Evolutionary conservation across 495 filamentous ascomycete species (phyloP).

Genomic region (Aspergillus funiculosus): DNA sequence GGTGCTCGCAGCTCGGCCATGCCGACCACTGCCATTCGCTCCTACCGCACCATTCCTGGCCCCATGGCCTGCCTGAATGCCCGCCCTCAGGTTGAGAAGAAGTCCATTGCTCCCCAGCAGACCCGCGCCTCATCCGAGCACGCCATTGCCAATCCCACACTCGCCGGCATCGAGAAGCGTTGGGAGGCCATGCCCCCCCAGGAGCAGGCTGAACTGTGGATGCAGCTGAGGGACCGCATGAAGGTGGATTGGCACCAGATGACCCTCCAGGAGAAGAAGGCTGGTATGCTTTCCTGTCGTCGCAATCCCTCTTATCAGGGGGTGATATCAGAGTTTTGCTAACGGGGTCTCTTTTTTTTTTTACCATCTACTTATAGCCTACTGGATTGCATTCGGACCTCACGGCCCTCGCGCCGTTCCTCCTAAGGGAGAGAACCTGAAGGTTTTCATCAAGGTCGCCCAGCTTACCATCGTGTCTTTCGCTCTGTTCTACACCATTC

Average conservation of each 20-base stretch:
- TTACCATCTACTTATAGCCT: slow-evolving; percentile 54
- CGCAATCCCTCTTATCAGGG: neutral
- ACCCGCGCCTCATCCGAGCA: slow-evolving; percentile 65
- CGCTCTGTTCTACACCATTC: slow-evolving; percentile 59
- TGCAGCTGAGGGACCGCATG: slow-evolving; percentile 95
- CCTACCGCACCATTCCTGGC: slow-evolving; percentile 24
- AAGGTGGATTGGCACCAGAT: slow-evolving; percentile 93
- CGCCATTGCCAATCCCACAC: slow-evolving; percentile 94
- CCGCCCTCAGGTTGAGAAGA: slow-evolving; percentile 25
- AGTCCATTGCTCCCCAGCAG: slow-evolving; percentile 43
- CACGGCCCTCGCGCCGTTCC: slow-evolving; percentile 81
- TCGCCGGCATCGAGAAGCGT: slow-evolving; percentile 97
- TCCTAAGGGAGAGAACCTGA: slow-evolving; percentile 76
- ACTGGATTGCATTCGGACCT: slow-evolving; percentile 96
- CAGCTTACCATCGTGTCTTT: slow-evolving; percentile 56
- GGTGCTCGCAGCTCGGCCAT: slow-evolving; percentile 42
- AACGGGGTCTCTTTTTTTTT: slow-evolving; percentile 8
- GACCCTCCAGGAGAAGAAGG: slow-evolving; percentile 96
- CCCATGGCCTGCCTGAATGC: slow-evolving; percentile 37
- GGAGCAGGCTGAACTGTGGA: slow-evolving; percentile 99
- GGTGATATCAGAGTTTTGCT: slow-evolving; percentile 20
- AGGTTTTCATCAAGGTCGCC: slow-evolving; percentile 63
- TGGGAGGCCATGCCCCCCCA: slow-evolving; percentile 96
- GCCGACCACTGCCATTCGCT: slow-evolving; percentile 34
- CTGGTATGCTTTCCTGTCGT: slow-evolving; percentile 61